A percentile compares a stretch with the other conserved stretches of the same genome.
These are phyloP conservation scores for Xylaria sp. DNA, from an alignment of 2,329 filamentous ascomycete species.

Conservation along the genomic window DNA sequence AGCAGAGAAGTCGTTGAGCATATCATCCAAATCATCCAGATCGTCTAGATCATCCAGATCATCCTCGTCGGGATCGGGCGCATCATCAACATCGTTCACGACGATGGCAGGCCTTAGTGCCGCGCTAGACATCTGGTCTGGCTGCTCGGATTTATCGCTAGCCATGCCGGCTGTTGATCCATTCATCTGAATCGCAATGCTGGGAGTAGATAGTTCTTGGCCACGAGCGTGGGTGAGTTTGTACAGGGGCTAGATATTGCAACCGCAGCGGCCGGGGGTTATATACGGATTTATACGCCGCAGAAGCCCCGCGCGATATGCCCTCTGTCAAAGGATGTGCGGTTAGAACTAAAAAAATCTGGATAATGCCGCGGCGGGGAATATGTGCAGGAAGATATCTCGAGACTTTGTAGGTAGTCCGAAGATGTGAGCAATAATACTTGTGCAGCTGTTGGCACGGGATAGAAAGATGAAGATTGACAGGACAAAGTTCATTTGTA, in stretches of 20 bases:
- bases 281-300: background rate
- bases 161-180: conserved; percentile 15
- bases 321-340: background rate
- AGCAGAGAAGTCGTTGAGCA: conserved; percentile 84
- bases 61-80: conserved; percentile 88
- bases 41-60: conserved; percentile 88
- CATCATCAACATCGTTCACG: conserved; percentile 44
- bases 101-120: conserved; percentile 25
- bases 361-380: background rate
- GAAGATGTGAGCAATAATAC: background rate
- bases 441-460: background rate
- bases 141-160: conserved; percentile 16
- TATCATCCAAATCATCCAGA: conserved; percentile 87
- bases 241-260: background rate
- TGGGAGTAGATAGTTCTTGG: background rate
- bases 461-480: background rate
- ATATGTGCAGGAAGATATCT: background rate
- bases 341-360: background rate
- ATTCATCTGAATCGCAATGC: conserved; percentile 19
- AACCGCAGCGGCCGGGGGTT: background rate
- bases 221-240: background rate
- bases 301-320: conserved; percentile 6
- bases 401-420: background rate
- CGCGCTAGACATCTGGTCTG: conserved; percentile 16
- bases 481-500: background rate